phyloP scores from a whole-genome alignment of 2,329 filamentous ascomycete species.

The Penicillium corylophilum region DNA sequence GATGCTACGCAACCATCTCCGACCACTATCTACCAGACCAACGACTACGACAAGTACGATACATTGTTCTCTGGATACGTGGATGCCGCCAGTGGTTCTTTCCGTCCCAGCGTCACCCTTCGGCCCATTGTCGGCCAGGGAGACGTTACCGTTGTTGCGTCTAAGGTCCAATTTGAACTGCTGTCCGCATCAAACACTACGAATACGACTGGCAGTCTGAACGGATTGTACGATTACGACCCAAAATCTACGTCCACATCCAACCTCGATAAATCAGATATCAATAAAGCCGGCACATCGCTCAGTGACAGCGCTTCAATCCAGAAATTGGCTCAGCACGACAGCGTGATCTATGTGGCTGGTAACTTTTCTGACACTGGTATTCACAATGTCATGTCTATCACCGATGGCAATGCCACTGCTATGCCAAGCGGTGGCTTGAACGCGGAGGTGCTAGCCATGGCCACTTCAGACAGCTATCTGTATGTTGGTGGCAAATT shows the following conservation, averaged over 20 bases:
- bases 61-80: slow-evolving; percentile 83
- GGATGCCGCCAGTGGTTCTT: slow-evolving; percentile 69
- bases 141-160: slow-evolving; percentile 79
- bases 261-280: slow-evolving; percentile 68
- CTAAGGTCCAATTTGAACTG: slow-evolving; percentile 72
- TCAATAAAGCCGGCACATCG: slow-evolving; percentile 72
- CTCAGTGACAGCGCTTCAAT: slow-evolving; percentile 69
- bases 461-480: slow-evolving; percentile 64
- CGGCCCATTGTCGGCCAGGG: slow-evolving; percentile 62
- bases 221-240: slow-evolving; percentile 87
- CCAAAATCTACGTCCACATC: slow-evolving; percentile 57
- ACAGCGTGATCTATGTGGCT: slow-evolving; percentile 69
- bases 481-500: slow-evolving; percentile 87
- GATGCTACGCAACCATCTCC: slow-evolving; percentile 53
- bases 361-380: slow-evolving; percentile 75
- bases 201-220: slow-evolving; percentile 68
- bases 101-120: slow-evolving; percentile 78
- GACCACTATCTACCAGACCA: slow-evolving; percentile 78
- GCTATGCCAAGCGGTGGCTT: slow-evolving; percentile 70
- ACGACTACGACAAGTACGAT: slow-evolving; percentile 96
- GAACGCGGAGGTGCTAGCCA: slow-evolving; percentile 71
- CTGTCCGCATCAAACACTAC: slow-evolving; percentile 42
- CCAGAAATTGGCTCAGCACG: slow-evolving; percentile 63
- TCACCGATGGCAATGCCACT: slow-evolving; percentile 63
- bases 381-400: slow-evolving; percentile 73